These are phyloP conservation scores for Globisporangium ultimum DNA, from an alignment of 352 stramenopile genomes.

Conservation along the genomic window DNA sequence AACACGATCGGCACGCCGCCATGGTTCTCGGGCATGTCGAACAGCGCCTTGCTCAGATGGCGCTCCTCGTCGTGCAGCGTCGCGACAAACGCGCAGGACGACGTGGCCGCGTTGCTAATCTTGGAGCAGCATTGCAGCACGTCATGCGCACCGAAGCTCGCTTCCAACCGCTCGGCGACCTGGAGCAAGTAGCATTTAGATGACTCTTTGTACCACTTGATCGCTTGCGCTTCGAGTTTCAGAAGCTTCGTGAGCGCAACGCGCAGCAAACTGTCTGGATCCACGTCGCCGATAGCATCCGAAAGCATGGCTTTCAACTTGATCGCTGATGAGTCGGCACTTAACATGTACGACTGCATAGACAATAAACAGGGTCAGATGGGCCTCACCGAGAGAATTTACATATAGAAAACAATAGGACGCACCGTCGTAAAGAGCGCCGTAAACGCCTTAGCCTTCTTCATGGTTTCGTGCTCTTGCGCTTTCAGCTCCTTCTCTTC, in stretches of 20 bases:
- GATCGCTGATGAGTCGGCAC: constrained; percentile 26
- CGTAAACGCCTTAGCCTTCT: constrained; percentile 52
- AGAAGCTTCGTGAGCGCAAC: constrained; percentile 56
- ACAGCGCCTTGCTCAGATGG: constrained; percentile 50
- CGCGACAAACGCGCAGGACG: constrained; percentile 43
- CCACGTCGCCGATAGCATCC: constrained; percentile 42
- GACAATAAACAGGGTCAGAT: neutral
- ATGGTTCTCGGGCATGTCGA: constrained; percentile 69
- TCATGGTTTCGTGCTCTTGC: constrained; percentile 48
- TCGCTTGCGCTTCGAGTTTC: constrained; percentile 62
- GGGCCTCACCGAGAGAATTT: neutral
- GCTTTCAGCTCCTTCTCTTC: constrained; percentile 60
- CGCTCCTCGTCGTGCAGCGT: constrained; percentile 46
- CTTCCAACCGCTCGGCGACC: constrained; percentile 52
- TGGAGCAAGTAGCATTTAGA: constrained; percentile 68
- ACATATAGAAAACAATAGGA: constrained; percentile 3
- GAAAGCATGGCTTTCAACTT: constrained; percentile 46
- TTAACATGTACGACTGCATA: constrained; percentile 57
- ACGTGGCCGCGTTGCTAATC: constrained; percentile 5
- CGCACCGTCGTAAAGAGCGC: constrained; percentile 61
- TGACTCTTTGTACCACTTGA: constrained; percentile 68
- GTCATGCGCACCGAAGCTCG: constrained; percentile 34
- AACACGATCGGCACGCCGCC: constrained; percentile 70
- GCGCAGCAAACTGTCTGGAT: constrained; percentile 40
- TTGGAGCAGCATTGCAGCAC: constrained; percentile 43